phyloP scores from a whole-genome alignment of 2,329 filamentous ascomycete genomes.

The Colletotrichum tofieldiae region DNA sequence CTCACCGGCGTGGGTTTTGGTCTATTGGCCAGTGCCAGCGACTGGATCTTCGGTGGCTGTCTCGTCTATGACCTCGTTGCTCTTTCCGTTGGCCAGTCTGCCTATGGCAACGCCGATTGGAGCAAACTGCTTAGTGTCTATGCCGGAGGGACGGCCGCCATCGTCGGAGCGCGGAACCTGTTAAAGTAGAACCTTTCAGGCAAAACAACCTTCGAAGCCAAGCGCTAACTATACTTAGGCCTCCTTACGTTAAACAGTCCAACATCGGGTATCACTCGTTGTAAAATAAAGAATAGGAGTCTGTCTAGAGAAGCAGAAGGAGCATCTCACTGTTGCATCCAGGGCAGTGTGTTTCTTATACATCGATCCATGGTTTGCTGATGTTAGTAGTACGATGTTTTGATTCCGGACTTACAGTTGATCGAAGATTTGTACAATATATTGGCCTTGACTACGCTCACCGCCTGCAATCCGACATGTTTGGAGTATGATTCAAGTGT shows the following conservation, averaged over 20 bases:
- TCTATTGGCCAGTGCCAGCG: constrained; percentile 62
- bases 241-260: constrained; percentile 19
- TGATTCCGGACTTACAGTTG: background rate
- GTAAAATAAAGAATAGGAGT: background rate
- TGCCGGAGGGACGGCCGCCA: constrained; percentile 66
- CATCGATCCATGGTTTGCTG: background rate
- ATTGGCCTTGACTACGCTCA: background rate
- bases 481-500: background rate
- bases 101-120: constrained; percentile 61
- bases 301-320: too few relatives aligned
- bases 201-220: background rate
- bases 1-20: constrained; percentile 70
- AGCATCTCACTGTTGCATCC: background rate
- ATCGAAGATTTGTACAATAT: background rate
- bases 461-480: background rate
- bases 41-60: constrained; percentile 74
- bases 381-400: too few relatives aligned
- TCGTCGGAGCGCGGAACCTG: constrained; percentile 68
- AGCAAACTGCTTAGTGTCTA: constrained; percentile 65
- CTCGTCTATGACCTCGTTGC: constrained; percentile 72
- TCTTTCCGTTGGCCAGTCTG: constrained; percentile 67
- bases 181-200: constrained; percentile 57
- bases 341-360: background rate
- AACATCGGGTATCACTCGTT: constrained; percentile 5
- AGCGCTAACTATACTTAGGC: constrained; percentile 4